A percentile compares a stretch with the other conserved stretches of the same genome.
Evolutionary conservation across 2,329 filamentous ascomycete genomes (phyloP).

Genomic region (Fusarium redolens): DNA sequence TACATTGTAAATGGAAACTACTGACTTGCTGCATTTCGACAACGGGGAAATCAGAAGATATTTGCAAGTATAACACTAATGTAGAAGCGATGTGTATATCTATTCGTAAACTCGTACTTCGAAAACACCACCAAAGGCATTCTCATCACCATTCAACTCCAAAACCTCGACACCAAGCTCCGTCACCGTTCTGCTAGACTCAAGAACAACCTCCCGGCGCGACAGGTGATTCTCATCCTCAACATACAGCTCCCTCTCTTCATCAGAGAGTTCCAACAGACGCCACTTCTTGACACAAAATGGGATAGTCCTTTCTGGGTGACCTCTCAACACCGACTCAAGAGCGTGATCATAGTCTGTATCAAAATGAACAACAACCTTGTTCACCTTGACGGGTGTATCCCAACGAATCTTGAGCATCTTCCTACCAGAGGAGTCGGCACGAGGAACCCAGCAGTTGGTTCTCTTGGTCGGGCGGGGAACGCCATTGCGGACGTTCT

Average conservation of each 20-base stretch:
- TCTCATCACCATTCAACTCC: not conserved
- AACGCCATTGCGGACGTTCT: slow-evolving; percentile 4
- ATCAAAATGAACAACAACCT: not conserved
- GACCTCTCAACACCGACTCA: slow-evolving; percentile 10
- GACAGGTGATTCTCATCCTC: slow-evolving; percentile 12
- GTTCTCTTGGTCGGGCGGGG: slow-evolving; percentile 6
- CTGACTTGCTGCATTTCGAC: no score
- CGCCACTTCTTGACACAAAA: slow-evolving; percentile 21
- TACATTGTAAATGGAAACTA: no score
- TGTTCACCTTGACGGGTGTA: not conserved
- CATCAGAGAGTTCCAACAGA: not conserved
- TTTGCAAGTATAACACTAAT: no score
- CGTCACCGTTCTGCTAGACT: not conserved
- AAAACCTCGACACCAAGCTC: slow-evolving; percentile 6
- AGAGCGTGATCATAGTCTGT: slow-evolving; percentile 22
- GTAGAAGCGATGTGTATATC: accelerated
- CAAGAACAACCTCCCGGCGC: not conserved
- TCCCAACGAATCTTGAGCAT: not conserved
- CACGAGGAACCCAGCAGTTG: slow-evolving; percentile 6
- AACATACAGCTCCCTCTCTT: not conserved
- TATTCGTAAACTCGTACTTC: slow-evolving; percentile 9
- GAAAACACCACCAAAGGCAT: slow-evolving; percentile 2
- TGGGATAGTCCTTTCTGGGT: slow-evolving; percentile 7
- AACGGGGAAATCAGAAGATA: no score
- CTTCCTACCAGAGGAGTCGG: not conserved